phyloP scores from a whole-genome alignment of 768 basidiomycete genomes.

The Leucogyrophana mollusca region DNA sequence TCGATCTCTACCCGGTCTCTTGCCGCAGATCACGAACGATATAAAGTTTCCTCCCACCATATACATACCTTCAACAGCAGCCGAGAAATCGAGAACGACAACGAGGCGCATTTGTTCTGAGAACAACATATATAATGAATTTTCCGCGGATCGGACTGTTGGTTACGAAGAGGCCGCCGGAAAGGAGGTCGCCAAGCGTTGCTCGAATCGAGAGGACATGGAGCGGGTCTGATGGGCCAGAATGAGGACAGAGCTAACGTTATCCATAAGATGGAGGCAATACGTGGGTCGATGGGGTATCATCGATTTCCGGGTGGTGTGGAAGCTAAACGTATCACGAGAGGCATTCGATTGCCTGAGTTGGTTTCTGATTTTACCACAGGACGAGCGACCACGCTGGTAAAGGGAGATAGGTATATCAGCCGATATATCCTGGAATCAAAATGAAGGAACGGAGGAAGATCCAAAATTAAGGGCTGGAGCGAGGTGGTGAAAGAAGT shows the following conservation, averaged over 20 bases:
- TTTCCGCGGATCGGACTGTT: neutral
- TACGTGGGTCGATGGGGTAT: conserved; percentile 1
- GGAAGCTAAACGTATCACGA: conserved; percentile 41
- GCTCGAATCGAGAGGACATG: conserved; percentile 14
- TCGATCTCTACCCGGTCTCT: too few species aligned
- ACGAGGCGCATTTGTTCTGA: neutral
- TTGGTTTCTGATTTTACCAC: conserved; percentile 54
- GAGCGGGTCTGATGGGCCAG: conserved; percentile 5
- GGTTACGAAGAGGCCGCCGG: neutral
- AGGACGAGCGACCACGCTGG: conserved; percentile 54
- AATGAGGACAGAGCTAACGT: conserved; percentile 11
- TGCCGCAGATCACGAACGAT: too few species aligned
- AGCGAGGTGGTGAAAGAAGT: neutral
- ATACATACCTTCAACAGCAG: neutral
- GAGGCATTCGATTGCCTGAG: conserved; percentile 60
- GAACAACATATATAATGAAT: too few species aligned
- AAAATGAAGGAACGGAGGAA: conserved; percentile 10
- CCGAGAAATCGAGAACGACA: conserved; percentile 5
- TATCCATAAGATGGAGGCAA: conserved; percentile 11
- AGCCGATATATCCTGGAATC: conserved; percentile 10
- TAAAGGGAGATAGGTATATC: conserved; percentile 12
- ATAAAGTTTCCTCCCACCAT: too few species aligned
- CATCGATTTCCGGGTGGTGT: conserved; percentile 2
- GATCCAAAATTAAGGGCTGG: conserved; percentile 4
- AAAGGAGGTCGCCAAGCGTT: conserved; percentile 2